Conservation (phyloP, 2,329 filamentous ascomycete species). For the Cylindrodendrum hubeiense region DNA sequence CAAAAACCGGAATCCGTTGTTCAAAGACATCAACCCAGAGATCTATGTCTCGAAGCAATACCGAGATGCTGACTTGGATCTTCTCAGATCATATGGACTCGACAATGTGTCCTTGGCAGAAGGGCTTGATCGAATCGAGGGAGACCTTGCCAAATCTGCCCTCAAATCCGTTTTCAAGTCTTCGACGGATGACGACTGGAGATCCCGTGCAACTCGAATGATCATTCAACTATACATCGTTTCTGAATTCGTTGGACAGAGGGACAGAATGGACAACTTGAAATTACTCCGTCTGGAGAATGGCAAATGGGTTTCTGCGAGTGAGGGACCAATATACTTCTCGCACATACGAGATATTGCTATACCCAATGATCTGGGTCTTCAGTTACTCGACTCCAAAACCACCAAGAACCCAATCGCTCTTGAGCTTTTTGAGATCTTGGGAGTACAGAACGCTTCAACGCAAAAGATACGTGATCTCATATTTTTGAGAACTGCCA, state of each 20-base stretch:
- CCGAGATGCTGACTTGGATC: not conserved
- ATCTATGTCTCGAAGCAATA: slow-evolving; percentile 38
- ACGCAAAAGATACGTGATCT: too few species aligned
- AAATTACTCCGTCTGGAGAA: slow-evolving; percentile 30
- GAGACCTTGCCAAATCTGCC: slow-evolving; percentile 9
- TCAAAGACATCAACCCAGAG: slow-evolving; percentile 26
- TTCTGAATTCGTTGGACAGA: not conserved
- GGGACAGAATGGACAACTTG: slow-evolving; percentile 11
- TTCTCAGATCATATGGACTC: slow-evolving; percentile 27
- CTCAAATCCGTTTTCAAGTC: slow-evolving; percentile 25
- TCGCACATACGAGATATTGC: slow-evolving; percentile 8
- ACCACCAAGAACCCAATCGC: too few species aligned
- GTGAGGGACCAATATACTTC: slow-evolving; percentile 27
- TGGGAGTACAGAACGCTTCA: too few species aligned
- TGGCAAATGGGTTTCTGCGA: slow-evolving; percentile 32
- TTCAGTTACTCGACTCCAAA: too few species aligned
- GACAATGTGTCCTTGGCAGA: not conserved
- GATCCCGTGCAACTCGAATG: slow-evolving; percentile 31
- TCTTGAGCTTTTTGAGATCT: too few species aligned
- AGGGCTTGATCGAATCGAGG: slow-evolving; percentile 18
- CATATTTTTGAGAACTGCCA: too few species aligned
- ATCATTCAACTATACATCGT: not conserved
- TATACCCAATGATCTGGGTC: slow-evolving; percentile 25
- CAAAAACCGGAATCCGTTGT: slow-evolving; percentile 30
- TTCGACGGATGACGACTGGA: slow-evolving; percentile 23